A percentile compares a stretch with the other conserved stretches of the same genome.
phyloP scores from a whole-genome alignment of 768 basidiomycete species.

The Neoboletus magnificus region DNA sequence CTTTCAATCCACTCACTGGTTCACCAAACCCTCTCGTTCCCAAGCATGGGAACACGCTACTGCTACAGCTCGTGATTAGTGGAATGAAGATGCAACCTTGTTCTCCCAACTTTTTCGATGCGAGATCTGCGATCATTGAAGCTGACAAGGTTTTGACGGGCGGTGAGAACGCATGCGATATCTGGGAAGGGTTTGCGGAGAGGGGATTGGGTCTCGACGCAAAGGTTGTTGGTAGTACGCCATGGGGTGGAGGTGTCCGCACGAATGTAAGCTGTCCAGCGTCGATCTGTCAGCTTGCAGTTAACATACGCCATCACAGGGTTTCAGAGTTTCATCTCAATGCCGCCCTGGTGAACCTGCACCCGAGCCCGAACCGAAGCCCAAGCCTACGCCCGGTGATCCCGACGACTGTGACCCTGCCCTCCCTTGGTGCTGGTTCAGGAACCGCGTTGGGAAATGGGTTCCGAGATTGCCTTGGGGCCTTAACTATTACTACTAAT shows the following conservation, averaged over 20 bases:
- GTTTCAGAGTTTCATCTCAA: constrained; percentile 38
- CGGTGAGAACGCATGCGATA: constrained; percentile 85
- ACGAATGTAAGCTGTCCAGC: constrained; percentile 46
- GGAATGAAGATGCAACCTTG: constrained; percentile 97
- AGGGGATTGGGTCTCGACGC: constrained; percentile 83
- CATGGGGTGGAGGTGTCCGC: constrained; percentile 92
- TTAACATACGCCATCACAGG: constrained; percentile 28
- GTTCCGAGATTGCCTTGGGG: constrained; percentile 18
- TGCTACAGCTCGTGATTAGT: constrained; percentile 79
- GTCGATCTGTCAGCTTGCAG: not conserved
- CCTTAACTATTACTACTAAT: constrained; percentile 12
- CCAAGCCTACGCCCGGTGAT: constrained; percentile 32
- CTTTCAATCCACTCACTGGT: constrained; percentile 30
- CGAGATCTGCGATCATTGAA: constrained; percentile 85
- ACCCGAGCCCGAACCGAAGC: constrained; percentile 15
- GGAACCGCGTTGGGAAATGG: constrained; percentile 7
- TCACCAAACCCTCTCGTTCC: constrained; percentile 58
- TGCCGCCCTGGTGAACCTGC: constrained; percentile 29
- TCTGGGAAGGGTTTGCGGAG: constrained; percentile 84
- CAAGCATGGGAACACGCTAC: constrained; percentile 87
- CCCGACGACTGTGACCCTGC: constrained; percentile 20
- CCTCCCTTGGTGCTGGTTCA: constrained; percentile 18
- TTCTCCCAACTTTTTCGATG: constrained; percentile 85
- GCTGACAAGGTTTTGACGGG: constrained; percentile 88
- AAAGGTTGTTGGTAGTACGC: constrained; percentile 66